Conservation (phyloP, 78 protist genomes). For the Tieghemostelium lacteum region DNA sequence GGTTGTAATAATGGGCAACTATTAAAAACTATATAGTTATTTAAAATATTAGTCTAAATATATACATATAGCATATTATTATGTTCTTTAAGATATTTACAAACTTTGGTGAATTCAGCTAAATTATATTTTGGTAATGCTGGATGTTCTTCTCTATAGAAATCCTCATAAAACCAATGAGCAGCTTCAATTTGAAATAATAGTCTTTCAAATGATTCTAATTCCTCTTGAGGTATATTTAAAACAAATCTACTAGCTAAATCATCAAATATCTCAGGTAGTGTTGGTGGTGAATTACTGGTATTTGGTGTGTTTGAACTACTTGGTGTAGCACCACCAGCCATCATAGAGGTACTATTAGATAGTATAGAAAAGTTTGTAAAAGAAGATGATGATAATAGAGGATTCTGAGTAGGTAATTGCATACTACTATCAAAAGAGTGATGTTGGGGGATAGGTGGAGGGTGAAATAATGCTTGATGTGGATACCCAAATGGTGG, state of each 20-base stretch:
- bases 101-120: constrained; percentile 49
- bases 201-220: constrained; percentile 85
- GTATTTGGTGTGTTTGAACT: no score
- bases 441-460: no score
- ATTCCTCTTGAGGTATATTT: constrained; percentile 89
- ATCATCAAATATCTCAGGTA: constrained; percentile 79
- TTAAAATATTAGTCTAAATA: no score
- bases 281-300: no score
- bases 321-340: no score
- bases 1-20: constrained; percentile 75
- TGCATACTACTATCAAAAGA: no score
- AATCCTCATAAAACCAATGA: constrained; percentile 91
- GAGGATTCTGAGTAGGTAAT: no score
- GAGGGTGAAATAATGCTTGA: no score
- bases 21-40: constrained; percentile 56
- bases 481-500: neutral
- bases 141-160: constrained; percentile 74
- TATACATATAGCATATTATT: neutral
- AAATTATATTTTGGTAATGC: constrained; percentile 62
- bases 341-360: no score
- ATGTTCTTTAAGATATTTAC: constrained; percentile 6
- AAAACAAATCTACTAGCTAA: constrained; percentile 83
- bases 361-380: no score
- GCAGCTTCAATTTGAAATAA: constrained; percentile 89
- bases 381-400: no score